Evolutionary conservation across 371 early-diverging fungal species (phyloP), one percentile per base, ranked within the genome.

Genomic region (Smittium mucronatum): DNA sequence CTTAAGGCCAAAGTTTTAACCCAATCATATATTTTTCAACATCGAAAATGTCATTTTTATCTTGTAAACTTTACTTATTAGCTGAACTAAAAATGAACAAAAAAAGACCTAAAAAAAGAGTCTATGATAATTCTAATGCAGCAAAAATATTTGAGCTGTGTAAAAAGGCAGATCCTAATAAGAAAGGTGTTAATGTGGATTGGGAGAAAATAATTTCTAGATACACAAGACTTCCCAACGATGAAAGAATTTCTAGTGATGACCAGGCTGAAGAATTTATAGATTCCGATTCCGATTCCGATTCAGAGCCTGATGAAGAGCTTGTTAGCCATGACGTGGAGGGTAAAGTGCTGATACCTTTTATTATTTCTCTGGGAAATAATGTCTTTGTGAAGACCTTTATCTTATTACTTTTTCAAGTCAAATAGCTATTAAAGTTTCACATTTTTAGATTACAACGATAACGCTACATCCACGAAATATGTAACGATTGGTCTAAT

Each of bases 401-500:
- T 61, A 16, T n/a, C n/a, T n/a, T n/a, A n/a, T n/a, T n/a, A 30
- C 5, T n/a, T 61, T 61, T 11, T 30, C 33, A 15, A 15, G 5
- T n/a, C 26, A 16, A 16, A 11, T 61, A 30, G 5, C 63, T 61
- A 30, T 61, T 61, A 61, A 30, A 15, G 16, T 61, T 61, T 65
- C 36, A n/a, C n/a, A n/a, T n/a, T n/a, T n/a, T 34, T n/a, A 33
- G 34, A n/a, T 2, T n/a, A 65, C 25, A 36, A n/a, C 2, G 65
- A 65, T 15, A n/a, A 32, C 5, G 36, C 34, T 15, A n/a, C 65
- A 65, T 34, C 32, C n/a, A n/a, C 65, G n/a, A 74, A 72, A 32
- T 86, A 87, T 64, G 79, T 91, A 34, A 93, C 89, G 0, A 78
- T 95, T 67, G 97, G 94, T 0, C 78, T 97, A 31, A 86, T 95